phyloP scores from a whole-genome alignment of 2,329 filamentous ascomycete species.

The Dendryphion nanum region DNA sequence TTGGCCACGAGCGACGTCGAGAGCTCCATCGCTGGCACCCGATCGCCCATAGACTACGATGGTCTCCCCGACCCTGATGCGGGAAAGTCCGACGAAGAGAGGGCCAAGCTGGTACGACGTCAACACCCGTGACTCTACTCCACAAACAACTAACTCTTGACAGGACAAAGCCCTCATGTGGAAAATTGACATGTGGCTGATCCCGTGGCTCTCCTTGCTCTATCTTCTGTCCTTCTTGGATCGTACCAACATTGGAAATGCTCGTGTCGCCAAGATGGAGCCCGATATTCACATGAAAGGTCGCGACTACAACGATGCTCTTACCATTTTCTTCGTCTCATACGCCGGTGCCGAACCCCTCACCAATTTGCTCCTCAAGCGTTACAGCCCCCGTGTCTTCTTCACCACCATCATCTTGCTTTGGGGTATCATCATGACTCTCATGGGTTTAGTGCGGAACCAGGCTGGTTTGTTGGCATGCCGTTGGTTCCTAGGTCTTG shows the following conservation, averaged over 20 bases:
- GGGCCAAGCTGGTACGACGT: constrained; percentile 30
- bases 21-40: constrained; percentile 22
- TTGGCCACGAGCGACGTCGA: constrained; percentile 23
- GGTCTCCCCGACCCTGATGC: constrained; percentile 35
- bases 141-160: constrained; percentile 11
- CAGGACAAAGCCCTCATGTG: constrained; percentile 39
- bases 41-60: constrained; percentile 21
- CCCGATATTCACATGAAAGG: constrained; percentile 39
- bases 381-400: constrained; percentile 52
- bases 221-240: constrained; percentile 44
- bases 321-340: constrained; percentile 64
- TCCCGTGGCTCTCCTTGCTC: constrained; percentile 42
- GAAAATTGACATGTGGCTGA: constrained; percentile 43
- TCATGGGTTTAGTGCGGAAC: constrained; percentile 49
- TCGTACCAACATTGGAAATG: constrained; percentile 47
- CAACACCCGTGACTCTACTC: background rate
- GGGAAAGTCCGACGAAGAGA: constrained; percentile 35
- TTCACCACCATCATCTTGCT: constrained; percentile 47
- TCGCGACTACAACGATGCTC: constrained; percentile 62
- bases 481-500: constrained; percentile 38
- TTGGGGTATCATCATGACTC: constrained; percentile 51
- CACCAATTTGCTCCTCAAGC: constrained; percentile 62
- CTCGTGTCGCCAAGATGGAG: constrained; percentile 35
- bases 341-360: constrained; percentile 52
- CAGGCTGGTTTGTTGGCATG: constrained; percentile 34